Evolutionary conservation across 305 asterid species (phyloP).

Genomic region (Fraxinus greggii): DNA sequence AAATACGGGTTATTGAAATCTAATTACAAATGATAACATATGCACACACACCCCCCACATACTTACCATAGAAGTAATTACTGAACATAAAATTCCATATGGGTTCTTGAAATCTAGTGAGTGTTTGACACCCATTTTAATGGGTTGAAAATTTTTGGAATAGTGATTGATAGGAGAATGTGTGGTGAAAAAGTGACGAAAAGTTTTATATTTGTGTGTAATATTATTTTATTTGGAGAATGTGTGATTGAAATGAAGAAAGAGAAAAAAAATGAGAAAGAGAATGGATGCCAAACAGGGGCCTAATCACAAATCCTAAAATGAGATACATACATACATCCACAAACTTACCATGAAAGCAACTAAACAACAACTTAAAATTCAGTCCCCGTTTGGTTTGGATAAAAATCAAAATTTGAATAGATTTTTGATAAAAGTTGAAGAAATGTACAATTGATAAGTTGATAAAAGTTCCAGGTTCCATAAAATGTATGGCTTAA

Average conservation of each 20-base stretch:
- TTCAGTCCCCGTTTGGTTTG: neutral
- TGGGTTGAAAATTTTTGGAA: no score
- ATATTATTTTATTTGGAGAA: no score
- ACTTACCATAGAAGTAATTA: neutral
- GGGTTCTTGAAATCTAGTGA: neutral
- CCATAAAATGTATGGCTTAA: neutral
- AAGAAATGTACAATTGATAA: neutral
- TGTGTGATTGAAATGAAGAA: no score
- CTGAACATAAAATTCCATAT: neutral
- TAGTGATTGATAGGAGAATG: no score
- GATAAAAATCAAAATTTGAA: neutral
- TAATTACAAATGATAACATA: neutral
- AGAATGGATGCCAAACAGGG: no score
- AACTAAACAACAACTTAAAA: neutral
- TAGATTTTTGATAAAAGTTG: neutral
- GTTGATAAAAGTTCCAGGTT: neutral
- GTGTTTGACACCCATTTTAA: no score
- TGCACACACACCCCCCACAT: neutral
- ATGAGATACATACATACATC: neutral
- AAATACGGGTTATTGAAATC: neutral
- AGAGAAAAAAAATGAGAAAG: no score
- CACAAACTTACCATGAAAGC: neutral
- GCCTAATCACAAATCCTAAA: neutral
- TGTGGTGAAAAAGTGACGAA: no score
- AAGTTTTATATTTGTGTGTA: no score